Evolutionary conservation across 306 rosid species (phyloP).

Genomic region (Corylus americana): DNA sequence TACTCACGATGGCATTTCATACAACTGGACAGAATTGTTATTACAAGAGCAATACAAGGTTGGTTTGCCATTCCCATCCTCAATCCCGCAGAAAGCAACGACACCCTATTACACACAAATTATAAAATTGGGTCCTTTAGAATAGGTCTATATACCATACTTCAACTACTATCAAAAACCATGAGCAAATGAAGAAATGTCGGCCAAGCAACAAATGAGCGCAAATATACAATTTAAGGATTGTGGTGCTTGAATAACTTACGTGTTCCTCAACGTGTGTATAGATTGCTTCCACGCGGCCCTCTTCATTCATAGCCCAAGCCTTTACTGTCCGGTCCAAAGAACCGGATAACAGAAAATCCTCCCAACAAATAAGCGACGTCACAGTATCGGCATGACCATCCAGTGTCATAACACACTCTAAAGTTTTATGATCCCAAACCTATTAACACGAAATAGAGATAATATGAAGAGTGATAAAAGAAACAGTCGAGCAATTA

Average conservation of each 20-base stretch:
- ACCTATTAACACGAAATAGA: no score
- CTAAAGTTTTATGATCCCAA: no score
- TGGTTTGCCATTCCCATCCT: slow-evolving; percentile 25
- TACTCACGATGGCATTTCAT: slow-evolving; percentile 56
- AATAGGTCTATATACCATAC: background rate
- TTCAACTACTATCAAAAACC: background rate
- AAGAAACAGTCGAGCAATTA: no score
- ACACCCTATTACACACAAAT: slow-evolving; percentile 35
- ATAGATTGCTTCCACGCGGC: slow-evolving; percentile 21
- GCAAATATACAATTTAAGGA: background rate
- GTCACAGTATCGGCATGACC: slow-evolving; percentile 42
- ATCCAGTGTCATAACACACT: no score
- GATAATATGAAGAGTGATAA: no score
- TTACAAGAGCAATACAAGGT: slow-evolving; percentile 37
- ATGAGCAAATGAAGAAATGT: background rate
- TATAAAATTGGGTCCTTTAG: background rate
- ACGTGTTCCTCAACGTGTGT: slow-evolving; percentile 35
- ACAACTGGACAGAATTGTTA: slow-evolving; percentile 42
- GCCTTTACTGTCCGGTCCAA: slow-evolving; percentile 21
- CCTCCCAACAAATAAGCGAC: slow-evolving; percentile 50
- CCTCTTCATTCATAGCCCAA: slow-evolving; percentile 5
- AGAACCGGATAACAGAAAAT: slow-evolving; percentile 22
- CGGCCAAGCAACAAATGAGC: background rate
- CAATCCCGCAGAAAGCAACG: slow-evolving; percentile 36
- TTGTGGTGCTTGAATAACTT: slow-evolving; percentile 6